These are phyloP conservation scores for Fusarium liriodendri DNA, from an alignment of 2,329 filamentous ascomycete genomes.

Conservation along the genomic window DNA sequence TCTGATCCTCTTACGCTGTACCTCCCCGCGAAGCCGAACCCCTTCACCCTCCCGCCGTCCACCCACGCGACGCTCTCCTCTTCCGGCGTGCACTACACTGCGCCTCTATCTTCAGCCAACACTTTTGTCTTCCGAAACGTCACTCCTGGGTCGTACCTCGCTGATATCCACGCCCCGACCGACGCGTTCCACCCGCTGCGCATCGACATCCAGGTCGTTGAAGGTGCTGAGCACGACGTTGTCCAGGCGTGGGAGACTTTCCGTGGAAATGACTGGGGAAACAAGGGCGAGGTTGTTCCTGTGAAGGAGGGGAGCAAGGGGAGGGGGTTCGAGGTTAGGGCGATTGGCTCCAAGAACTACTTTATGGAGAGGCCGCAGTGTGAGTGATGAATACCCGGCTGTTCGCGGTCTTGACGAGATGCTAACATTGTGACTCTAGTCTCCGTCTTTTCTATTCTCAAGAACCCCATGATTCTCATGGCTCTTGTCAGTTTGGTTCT, in stretches of 20 bases:
- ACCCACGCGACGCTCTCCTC: constrained; percentile 72
- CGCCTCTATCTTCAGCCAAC: constrained; percentile 75
- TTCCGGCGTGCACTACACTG: constrained; percentile 54
- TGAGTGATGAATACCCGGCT: constrained; percentile 55
- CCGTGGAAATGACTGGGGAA: constrained; percentile 89
- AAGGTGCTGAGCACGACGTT: constrained; percentile 47
- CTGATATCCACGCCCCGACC: constrained; percentile 81
- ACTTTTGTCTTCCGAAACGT: constrained; percentile 83
- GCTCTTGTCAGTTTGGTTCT: constrained; percentile 84
- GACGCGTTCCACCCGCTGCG: constrained; percentile 83
- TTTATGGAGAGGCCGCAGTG: constrained; percentile 81
- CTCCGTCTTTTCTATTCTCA: constrained; percentile 83
- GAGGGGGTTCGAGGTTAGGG: constrained; percentile 69
- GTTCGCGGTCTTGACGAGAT: not conserved
- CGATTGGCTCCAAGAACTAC: constrained; percentile 75
- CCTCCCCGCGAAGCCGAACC: constrained; percentile 62
- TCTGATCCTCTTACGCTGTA: constrained; percentile 55
- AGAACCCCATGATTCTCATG: constrained; percentile 97
- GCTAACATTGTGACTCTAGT: constrained; percentile 59
- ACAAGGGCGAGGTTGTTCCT: constrained; percentile 75
- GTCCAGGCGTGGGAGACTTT: constrained; percentile 85
- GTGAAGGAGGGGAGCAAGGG: constrained; percentile 53
- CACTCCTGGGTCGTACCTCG: constrained; percentile 79
- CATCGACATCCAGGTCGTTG: constrained; percentile 71
- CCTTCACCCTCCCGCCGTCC: constrained; percentile 68